phyloP scores from a whole-genome alignment of 2,329 filamentous ascomycete genomes.

The Sporothrix sp. region DNA sequence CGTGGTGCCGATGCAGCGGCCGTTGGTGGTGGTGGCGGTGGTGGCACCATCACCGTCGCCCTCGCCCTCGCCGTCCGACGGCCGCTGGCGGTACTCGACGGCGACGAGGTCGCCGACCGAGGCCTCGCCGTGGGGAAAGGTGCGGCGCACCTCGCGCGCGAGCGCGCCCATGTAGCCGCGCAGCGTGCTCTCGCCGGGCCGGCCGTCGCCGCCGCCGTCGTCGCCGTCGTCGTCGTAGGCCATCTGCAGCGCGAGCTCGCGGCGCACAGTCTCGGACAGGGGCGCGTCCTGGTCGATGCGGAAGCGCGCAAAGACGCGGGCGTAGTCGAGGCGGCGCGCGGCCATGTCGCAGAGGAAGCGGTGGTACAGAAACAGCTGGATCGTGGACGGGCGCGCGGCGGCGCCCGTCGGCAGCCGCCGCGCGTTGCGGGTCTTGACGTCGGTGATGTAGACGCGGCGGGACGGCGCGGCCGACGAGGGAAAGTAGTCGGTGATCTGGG shows the following conservation, averaged over 20 bases:
- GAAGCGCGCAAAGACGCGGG: constrained; percentile 61
- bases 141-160: constrained; percentile 35
- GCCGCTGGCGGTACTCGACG: constrained; percentile 39
- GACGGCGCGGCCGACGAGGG: neutral
- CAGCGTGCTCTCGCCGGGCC: constrained; percentile 41
- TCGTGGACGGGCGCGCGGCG: constrained; percentile 62
- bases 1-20: constrained; percentile 40
- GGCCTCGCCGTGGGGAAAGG: constrained; percentile 41
- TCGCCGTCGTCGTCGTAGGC: constrained; percentile 51
- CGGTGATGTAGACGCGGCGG: constrained; percentile 57
- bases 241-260: too few relatives aligned
- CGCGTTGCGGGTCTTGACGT: constrained; percentile 74
- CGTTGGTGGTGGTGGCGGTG: constrained; percentile 17
- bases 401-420: constrained; percentile 54
- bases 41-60: constrained; percentile 25
- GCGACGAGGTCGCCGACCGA: constrained; percentile 42
- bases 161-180: constrained; percentile 39
- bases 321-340: constrained; percentile 58
- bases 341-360: constrained; percentile 71
- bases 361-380: constrained; percentile 87
- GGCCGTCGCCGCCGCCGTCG: too few relatives aligned
- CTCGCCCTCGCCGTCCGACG: neutral
- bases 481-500: constrained; percentile 19
- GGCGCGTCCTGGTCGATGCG: constrained; percentile 50
- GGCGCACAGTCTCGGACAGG: too few relatives aligned